These are phyloP conservation scores for Chaetomiaceae sp. DNA, from an alignment of 2,329 filamentous ascomycete genomes.

Conservation along the genomic window DNA sequence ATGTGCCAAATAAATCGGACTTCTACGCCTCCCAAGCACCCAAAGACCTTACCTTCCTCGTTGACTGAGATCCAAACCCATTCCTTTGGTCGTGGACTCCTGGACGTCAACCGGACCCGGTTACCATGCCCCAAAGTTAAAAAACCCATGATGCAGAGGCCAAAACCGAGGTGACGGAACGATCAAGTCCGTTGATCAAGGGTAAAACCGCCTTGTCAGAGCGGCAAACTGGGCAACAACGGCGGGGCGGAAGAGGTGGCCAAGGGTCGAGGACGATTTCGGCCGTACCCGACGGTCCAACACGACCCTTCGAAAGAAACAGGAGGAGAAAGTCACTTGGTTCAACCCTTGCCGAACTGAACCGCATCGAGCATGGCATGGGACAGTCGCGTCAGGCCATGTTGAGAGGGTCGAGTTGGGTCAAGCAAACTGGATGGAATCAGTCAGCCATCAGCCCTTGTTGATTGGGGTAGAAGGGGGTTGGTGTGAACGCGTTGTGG, in stretches of 20 bases:
- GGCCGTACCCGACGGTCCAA: background rate
- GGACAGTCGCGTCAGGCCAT: background rate
- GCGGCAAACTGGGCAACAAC: no score
- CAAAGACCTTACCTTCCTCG: background rate
- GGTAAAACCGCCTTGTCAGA: no score
- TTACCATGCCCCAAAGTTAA: no score
- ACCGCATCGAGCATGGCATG: background rate
- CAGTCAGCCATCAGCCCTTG: slow-evolving; percentile 1
- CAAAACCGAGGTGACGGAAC: no score
- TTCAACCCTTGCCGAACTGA: background rate
- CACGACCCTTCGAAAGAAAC: background rate
- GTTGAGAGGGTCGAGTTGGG: no score
- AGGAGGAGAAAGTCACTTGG: no score
- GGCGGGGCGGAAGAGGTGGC: no score
- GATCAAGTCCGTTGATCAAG: no score
- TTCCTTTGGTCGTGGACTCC: no score
- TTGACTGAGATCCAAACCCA: background rate
- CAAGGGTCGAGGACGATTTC: background rate
- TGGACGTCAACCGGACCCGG: no score
- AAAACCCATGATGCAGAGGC: no score
- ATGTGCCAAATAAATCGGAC: background rate
- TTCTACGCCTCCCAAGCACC: background rate
- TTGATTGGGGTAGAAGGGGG: background rate
- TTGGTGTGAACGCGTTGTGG: background rate
- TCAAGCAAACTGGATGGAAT: slow-evolving; percentile 1